Conservation (phyloP, 352 stramenopile genomes). For the Globisporangium carolinianum region DNA sequence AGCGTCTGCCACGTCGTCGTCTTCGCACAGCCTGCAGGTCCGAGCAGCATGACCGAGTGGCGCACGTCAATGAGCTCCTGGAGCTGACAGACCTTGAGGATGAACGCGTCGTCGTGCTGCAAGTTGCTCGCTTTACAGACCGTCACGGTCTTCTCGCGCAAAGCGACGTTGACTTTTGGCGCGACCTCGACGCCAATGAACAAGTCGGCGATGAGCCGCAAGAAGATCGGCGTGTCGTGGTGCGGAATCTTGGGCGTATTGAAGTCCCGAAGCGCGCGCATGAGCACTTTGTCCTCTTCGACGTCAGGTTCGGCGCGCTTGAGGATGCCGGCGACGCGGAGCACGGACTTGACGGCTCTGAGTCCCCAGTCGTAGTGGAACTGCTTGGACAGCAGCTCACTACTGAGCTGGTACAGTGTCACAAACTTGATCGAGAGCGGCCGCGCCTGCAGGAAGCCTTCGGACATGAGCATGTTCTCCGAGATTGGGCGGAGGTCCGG, state of each 20-base stretch:
- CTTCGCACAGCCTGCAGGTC: slow-evolving; percentile 76
- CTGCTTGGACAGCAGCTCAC: slow-evolving; percentile 83
- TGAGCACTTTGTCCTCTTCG: slow-evolving; percentile 84
- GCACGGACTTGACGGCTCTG: slow-evolving; percentile 84
- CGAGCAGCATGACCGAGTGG: slow-evolving; percentile 84
- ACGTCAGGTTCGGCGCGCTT: slow-evolving; percentile 78
- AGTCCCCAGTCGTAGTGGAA: slow-evolving; percentile 91
- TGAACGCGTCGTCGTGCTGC: slow-evolving; percentile 81
- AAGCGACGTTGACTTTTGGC: slow-evolving; percentile 89
- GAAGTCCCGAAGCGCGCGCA: slow-evolving; percentile 81
- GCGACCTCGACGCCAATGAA: slow-evolving; percentile 93
- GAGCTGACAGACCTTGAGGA: slow-evolving; percentile 83
- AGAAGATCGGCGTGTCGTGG: slow-evolving; percentile 84
- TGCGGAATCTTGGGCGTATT: slow-evolving; percentile 87
- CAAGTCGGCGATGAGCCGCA: slow-evolving; percentile 80
- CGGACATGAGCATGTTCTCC: slow-evolving; percentile 88
- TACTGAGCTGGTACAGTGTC: slow-evolving; percentile 84
- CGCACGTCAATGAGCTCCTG: slow-evolving; percentile 86
- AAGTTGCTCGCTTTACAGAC: slow-evolving; percentile 88
- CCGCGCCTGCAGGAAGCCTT: slow-evolving; percentile 83
- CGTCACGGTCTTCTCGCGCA: slow-evolving; percentile 89
- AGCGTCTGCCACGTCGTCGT: slow-evolving; percentile 83
- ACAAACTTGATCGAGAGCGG: slow-evolving; percentile 92
- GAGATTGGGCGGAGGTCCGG: slow-evolving; percentile 90
- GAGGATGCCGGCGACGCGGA: slow-evolving; percentile 81